A percentile compares a stretch with the other conserved stretches of the same genome.
Conservation (phyloP, 352 stramenopile genomes). For the Plasmopara viticola region DNA sequence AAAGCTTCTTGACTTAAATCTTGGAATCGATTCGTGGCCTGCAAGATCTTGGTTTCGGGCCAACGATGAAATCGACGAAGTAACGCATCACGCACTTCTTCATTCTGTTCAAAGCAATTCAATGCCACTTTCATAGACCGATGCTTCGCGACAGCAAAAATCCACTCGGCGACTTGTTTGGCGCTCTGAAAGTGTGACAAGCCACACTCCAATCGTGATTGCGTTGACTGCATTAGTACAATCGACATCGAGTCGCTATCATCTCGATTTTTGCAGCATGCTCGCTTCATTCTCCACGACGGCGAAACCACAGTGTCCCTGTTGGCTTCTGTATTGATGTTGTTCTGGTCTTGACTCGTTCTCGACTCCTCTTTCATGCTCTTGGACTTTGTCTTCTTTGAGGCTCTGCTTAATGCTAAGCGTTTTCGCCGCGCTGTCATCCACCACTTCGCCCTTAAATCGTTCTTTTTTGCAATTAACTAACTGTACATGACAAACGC, state of each 20-base stretch:
- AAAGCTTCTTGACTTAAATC: constrained; percentile 5
- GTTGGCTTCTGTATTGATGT: constrained; percentile 3
- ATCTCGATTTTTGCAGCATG: background rate
- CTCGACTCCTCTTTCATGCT: constrained; percentile 1
- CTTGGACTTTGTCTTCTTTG: constrained; percentile 7
- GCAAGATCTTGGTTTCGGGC: constrained; percentile 15
- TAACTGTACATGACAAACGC: too few relatives aligned
- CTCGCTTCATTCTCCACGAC: constrained; percentile 6
- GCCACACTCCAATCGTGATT: background rate
- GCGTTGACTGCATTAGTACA: constrained; percentile 1
- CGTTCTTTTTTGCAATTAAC: background rate
- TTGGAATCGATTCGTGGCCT: constrained; percentile 4
- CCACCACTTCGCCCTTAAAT: background rate
- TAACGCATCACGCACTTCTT: constrained; percentile 20
- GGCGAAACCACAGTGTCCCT: background rate
- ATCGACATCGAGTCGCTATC: background rate
- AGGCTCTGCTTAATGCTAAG: constrained; percentile 2
- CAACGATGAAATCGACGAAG: constrained; percentile 26
- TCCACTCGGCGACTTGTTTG: constrained; percentile 15
- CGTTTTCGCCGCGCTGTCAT: constrained; percentile 17
- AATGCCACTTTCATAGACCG: constrained; percentile 19
- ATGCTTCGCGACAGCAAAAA: constrained; percentile 17
- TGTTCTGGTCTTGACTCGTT: background rate
- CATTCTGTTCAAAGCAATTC: constrained; percentile 5
- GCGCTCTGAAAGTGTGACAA: constrained; percentile 5